Conservation (phyloP, 441 rosid genomes). For the Capsella rubella region DNA sequence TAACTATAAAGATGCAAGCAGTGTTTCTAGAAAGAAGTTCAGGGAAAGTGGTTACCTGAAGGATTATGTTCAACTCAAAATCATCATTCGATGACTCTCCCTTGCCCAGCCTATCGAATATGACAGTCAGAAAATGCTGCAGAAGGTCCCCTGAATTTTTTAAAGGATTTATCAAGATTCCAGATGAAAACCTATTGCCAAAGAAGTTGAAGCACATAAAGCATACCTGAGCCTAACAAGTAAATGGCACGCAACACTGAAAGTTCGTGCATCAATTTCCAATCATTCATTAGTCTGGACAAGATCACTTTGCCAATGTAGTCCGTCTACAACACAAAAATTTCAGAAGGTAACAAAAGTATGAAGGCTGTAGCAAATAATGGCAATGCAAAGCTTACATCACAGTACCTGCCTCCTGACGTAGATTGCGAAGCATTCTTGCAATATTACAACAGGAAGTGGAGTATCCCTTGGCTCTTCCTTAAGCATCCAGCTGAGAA, state of each 20-base stretch:
- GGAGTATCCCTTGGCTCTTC: conserved; percentile 66
- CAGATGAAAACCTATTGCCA: conserved; percentile 34
- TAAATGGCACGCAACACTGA: conserved; percentile 91
- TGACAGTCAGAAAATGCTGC: conserved; percentile 88
- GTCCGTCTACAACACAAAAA: conserved; percentile 67
- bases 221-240: conserved; percentile 93
- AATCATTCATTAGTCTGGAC: conserved; percentile 88
- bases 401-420: conserved; percentile 79
- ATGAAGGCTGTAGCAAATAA: conserved; percentile 16
- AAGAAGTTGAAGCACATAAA: conserved; percentile 34
- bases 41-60: conserved; percentile 65
- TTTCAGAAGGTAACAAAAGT: conserved; percentile 28
- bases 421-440: conserved; percentile 79
- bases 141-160: conserved; percentile 79
- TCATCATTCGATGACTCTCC: conserved; percentile 95
- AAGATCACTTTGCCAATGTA: conserved; percentile 75
- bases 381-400: conserved; percentile 30
- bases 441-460: conserved; percentile 83
- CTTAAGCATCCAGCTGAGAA: conserved; percentile 74
- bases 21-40: conserved; percentile 8
- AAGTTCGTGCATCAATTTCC: conserved; percentile 97
- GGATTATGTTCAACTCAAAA: conserved; percentile 84
- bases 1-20: conserved; percentile 13
- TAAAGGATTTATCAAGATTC: conserved; percentile 26
- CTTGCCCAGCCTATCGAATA: conserved; percentile 79